Percentiles rank a stretch among this genome's conserved stretches.
phyloP scores from a whole-genome alignment of 2,329 filamentous ascomycete genomes.

The Xylariales sp. region DNA sequence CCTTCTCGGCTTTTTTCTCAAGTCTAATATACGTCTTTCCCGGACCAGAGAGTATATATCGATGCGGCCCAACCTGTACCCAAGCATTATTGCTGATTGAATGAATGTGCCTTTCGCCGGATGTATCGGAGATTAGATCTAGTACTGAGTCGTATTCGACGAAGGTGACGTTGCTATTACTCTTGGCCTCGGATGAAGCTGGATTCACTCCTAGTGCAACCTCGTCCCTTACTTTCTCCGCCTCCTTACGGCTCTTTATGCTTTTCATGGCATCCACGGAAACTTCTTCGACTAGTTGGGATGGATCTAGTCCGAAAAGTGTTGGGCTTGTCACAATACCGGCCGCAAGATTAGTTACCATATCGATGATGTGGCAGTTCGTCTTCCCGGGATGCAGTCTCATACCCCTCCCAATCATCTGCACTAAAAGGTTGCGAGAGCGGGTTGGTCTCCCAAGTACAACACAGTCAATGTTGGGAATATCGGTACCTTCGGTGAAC shows the following conservation, averaged over 20 bases:
- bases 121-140: slow-evolving; percentile 86
- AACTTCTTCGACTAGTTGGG: slow-evolving; percentile 76
- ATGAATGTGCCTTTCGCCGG: slow-evolving; percentile 81
- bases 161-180: slow-evolving; percentile 71
- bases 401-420: slow-evolving; percentile 98
- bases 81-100: slow-evolving; percentile 80
- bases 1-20: slow-evolving; percentile 55
- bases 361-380: slow-evolving; percentile 95
- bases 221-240: slow-evolving; percentile 53
- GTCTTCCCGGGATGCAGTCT: slow-evolving; percentile 82
- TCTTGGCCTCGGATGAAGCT: background rate
- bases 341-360: slow-evolving; percentile 86
- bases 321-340: slow-evolving; percentile 93
- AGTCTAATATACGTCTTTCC: slow-evolving; percentile 71
- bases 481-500: slow-evolving; percentile 97
- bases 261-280: slow-evolving; percentile 70
- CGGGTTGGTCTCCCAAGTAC: slow-evolving; percentile 87
- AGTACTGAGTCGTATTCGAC: slow-evolving; percentile 93
- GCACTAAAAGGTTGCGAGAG: slow-evolving; percentile 91
- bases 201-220: slow-evolving; percentile 34
- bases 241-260: slow-evolving; percentile 62
- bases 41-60: slow-evolving; percentile 76
- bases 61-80: slow-evolving; percentile 79
- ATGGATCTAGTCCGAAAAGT: slow-evolving; percentile 89
- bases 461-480: slow-evolving; percentile 96